These are phyloP conservation scores for Zea luxurians DNA, from an alignment of 176 grass and related monocot species.

Conservation along the genomic window DNA sequence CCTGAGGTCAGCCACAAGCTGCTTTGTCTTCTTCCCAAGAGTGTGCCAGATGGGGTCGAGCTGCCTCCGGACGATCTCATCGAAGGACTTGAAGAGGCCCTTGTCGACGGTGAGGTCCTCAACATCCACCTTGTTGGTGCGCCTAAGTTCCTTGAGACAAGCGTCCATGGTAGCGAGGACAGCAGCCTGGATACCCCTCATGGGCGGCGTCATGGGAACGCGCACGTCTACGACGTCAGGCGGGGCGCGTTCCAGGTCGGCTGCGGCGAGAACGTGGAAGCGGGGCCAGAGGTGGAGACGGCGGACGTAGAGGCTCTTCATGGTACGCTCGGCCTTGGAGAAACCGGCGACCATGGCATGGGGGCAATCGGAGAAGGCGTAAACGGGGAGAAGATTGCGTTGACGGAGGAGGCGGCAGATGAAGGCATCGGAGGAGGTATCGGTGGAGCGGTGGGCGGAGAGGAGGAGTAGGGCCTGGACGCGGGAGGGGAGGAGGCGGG, in stretches of 20 bases:
- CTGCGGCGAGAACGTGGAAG: slow-evolving; percentile 78
- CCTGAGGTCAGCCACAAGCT: slow-evolving; percentile 93
- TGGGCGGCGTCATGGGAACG: slow-evolving; percentile 68
- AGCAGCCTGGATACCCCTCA: slow-evolving; percentile 80
- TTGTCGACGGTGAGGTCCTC: slow-evolving; percentile 91
- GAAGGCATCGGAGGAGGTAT: slow-evolving; percentile 81
- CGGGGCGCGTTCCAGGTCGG: slow-evolving; percentile 71
- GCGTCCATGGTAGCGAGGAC: slow-evolving; percentile 82
- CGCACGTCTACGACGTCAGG: slow-evolving; percentile 87
- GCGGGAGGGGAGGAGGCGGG: slow-evolving; percentile 56
- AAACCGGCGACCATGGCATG: slow-evolving; percentile 89
- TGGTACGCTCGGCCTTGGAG: slow-evolving; percentile 80
- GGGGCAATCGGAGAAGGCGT: slow-evolving; percentile 81
- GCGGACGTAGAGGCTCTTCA: slow-evolving; percentile 85
- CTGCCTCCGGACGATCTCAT: slow-evolving; percentile 88
- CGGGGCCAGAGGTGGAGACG: slow-evolving; percentile 93
- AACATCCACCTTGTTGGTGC: slow-evolving; percentile 91
- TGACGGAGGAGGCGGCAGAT: slow-evolving; percentile 71
- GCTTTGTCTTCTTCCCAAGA: slow-evolving; percentile 98
- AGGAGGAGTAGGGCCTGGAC: slow-evolving; percentile 63
- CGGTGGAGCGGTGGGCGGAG: slow-evolving; percentile 67
- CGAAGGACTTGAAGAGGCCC: slow-evolving; percentile 94
- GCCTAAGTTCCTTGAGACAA: slow-evolving; percentile 89
- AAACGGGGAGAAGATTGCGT: slow-evolving; percentile 55
- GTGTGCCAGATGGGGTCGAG: slow-evolving; percentile 97